These are phyloP conservation scores for Thraustotheca clavata DNA, from an alignment of 352 stramenopile species.

Conservation along the genomic window DNA sequence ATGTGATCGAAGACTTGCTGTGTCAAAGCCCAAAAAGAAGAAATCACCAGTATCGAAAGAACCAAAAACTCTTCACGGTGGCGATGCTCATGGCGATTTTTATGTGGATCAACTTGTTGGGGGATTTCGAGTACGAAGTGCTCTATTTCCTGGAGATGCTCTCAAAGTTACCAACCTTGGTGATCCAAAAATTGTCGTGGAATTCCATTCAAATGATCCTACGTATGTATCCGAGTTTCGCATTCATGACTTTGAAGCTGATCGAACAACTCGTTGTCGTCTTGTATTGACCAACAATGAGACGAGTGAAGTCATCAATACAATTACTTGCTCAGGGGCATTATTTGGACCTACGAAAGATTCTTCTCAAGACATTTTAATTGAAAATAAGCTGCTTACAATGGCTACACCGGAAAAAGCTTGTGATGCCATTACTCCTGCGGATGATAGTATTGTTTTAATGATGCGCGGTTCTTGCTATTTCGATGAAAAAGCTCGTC, in stretches of 20 bases:
- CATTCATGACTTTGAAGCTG: constrained; percentile 1
- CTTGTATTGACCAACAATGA: neutral
- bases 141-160: neutral
- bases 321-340: constrained; percentile 12
- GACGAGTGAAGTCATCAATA: neutral
- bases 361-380: neutral
- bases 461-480: constrained; percentile 66
- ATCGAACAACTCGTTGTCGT: constrained; percentile 4
- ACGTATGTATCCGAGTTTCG: neutral
- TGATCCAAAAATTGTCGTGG: constrained; percentile 19
- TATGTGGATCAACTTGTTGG: constrained; percentile 50
- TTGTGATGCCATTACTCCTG: neutral
- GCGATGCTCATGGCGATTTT: constrained; percentile 47
- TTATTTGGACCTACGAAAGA: constrained; percentile 2
- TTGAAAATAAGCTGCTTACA: neutral
- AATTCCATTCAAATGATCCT: neutral
- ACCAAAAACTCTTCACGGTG: constrained; percentile 35
- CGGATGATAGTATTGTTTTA: constrained; percentile 33
- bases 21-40: neutral
- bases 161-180: constrained; percentile 20
- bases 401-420: neutral
- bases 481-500: constrained; percentile 42
- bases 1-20: neutral
- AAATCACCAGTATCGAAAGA: constrained; percentile 1
- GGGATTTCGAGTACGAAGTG: neutral